Conservation (phyloP, 345 rosid genomes). For the Mangifera indica region DNA sequence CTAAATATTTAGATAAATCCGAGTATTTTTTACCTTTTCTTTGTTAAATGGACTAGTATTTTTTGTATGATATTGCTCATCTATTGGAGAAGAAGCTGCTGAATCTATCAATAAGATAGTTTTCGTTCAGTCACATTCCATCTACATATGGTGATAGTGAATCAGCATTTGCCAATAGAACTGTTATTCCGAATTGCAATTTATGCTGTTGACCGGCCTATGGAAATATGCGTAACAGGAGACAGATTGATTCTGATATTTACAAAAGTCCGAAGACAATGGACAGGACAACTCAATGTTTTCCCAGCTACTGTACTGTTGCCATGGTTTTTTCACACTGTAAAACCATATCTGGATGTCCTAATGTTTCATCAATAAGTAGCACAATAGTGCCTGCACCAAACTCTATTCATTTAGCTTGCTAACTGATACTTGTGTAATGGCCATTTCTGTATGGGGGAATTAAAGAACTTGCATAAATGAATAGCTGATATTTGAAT, state of each 20-base stretch:
- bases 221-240: background rate
- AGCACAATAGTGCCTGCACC: background rate
- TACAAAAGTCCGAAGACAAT: background rate
- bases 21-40: background rate
- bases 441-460: no score
- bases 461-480: no score
- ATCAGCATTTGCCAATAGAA: background rate
- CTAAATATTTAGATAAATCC: background rate
- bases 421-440: no score
- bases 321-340: background rate
- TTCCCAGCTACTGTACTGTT: background rate
- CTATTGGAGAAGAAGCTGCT: background rate
- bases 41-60: background rate
- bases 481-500: no score
- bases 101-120: conserved; percentile 8
- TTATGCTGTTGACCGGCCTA: background rate
- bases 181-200: background rate
- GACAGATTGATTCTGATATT: background rate
- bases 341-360: background rate
- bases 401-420: background rate
- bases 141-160: background rate
- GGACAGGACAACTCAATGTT: background rate
- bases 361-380: background rate
- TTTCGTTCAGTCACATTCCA: background rate
- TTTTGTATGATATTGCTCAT: background rate